These are phyloP conservation scores for Beauveria australis DNA, from an alignment of 2,329 filamentous ascomycete species.

Conservation along the genomic window DNA sequence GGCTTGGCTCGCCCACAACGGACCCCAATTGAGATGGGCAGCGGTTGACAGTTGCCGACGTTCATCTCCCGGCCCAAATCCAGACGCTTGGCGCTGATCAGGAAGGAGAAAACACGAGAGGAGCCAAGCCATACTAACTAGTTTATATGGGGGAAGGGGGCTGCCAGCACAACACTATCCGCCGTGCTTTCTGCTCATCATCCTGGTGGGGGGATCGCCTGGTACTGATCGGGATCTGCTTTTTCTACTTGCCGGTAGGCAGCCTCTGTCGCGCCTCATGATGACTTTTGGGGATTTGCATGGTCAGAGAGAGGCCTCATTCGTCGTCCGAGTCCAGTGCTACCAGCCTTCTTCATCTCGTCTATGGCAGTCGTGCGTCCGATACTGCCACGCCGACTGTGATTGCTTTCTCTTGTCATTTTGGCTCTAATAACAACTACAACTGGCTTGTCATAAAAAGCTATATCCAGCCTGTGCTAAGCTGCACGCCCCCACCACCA, in stretches of 20 bases:
- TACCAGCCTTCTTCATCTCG: background rate
- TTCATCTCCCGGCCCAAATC: slow-evolving; percentile 1
- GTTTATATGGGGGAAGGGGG: background rate
- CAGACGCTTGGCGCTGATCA: slow-evolving; percentile 2
- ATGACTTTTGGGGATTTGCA: background rate
- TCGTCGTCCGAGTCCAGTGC: background rate
- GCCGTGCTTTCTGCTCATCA: background rate
- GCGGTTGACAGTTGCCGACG: slow-evolving; percentile 3
- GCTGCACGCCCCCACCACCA: slow-evolving; percentile 1
- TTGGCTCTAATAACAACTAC: background rate
- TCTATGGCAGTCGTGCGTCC: background rate
- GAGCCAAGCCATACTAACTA: background rate
- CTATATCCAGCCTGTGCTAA: background rate
- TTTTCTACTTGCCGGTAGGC: background rate
- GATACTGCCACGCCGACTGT: background rate
- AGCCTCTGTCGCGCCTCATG: background rate
- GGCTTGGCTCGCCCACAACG: background rate
- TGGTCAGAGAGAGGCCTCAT: background rate
- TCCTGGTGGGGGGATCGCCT: background rate
- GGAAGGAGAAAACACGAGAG: background rate
- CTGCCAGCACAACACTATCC: background rate
- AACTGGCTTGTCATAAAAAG: background rate
- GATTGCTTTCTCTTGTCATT: background rate
- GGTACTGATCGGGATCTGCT: slow-evolving; percentile 6
- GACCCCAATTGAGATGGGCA: background rate